Conservation (phyloP, 176 grass and related monocot species). For the Microstegium vimineum region DNA sequence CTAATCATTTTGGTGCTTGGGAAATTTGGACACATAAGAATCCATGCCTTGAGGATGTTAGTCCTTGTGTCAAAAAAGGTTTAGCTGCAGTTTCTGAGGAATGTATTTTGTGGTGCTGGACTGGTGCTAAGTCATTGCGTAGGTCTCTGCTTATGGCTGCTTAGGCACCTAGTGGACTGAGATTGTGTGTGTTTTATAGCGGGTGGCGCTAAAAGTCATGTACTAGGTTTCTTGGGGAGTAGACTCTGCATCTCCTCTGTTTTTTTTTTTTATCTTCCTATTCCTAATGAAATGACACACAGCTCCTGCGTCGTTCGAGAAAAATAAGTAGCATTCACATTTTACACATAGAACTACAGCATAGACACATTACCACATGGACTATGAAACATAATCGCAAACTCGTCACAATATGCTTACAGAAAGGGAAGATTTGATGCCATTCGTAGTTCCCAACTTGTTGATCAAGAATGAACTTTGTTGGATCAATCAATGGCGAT, state of each 20-base stretch:
- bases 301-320: no score
- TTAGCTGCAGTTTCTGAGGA: no score
- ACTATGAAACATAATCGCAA: background rate
- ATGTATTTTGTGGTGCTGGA: no score
- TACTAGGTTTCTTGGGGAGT: background rate
- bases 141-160: background rate
- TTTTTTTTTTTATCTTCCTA: no score
- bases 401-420: constrained; percentile 41
- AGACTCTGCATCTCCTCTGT: no score
- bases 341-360: background rate
- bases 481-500: constrained; percentile 72
- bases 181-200: background rate
- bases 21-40: background rate
- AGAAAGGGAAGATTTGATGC: constrained; percentile 70
- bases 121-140: no score
- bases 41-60: background rate
- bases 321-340: background rate
- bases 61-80: no score
- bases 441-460: constrained; percentile 52
- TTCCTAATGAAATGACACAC: no score
- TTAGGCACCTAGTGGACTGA: no score
- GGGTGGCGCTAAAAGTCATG: background rate
- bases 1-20: background rate
- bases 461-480: constrained; percentile 52
- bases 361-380: background rate